These are phyloP conservation scores for Glycine latifolia DNA, from an alignment of 306 rosid genomes.

Conservation along the genomic window DNA sequence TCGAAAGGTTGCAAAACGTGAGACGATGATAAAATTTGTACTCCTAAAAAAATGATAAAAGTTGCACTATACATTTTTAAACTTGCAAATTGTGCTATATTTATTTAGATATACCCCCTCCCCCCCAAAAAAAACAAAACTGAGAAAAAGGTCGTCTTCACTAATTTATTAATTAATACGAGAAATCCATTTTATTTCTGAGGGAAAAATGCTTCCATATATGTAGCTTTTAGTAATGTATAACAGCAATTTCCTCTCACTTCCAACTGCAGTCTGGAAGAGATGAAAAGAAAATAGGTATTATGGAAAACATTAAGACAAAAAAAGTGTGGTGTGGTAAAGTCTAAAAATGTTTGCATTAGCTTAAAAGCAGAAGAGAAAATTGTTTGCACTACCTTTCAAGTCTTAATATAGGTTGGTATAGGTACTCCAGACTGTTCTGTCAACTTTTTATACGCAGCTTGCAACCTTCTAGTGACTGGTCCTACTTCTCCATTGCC, in stretches of 20 bases:
- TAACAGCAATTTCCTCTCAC: conserved; percentile 25
- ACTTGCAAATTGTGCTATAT: too few relatives aligned
- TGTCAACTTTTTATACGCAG: conserved; percentile 73
- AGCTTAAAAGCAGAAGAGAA: conserved; percentile 36
- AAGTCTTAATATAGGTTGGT: conserved; percentile 48
- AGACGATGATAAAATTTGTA: too few relatives aligned
- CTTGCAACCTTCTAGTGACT: conserved; percentile 72
- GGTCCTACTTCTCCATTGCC: conserved; percentile 85
- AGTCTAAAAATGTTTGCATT: neutral
- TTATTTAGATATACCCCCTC: neutral
- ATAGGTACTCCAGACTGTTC: conserved; percentile 70
- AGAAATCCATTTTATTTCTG: neutral
- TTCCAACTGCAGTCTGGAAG: conserved; percentile 19
- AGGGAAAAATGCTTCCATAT: neutral
- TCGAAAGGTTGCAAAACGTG: too few relatives aligned
- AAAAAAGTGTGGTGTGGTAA: neutral
- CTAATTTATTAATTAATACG: neutral
- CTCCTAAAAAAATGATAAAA: too few relatives aligned
- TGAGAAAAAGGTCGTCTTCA: neutral
- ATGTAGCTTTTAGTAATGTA: neutral
- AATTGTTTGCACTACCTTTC: conserved; percentile 35
- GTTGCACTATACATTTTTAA: too few relatives aligned
- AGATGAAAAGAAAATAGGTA: conserved; percentile 22
- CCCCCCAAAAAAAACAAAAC: neutral
- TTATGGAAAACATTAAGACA: conserved; percentile 19